phyloP scores from a whole-genome alignment of 495 filamentous ascomycete species.

The Tuber magnatum region DNA sequence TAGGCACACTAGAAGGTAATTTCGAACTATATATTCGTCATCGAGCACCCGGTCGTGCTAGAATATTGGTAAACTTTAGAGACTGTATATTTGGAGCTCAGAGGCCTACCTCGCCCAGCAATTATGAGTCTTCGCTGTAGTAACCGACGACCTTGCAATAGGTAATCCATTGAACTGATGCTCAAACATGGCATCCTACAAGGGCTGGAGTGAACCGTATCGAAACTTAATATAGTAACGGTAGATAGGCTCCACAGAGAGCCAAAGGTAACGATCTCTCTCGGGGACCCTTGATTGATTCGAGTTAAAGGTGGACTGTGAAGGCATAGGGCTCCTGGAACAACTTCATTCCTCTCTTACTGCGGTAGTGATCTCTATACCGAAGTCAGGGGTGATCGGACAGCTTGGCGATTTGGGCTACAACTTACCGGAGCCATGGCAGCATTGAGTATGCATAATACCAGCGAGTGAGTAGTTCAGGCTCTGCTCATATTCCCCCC shows the following conservation, averaged over 20 bases:
- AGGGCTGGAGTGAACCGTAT: slow-evolving; percentile 32
- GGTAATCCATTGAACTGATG: slow-evolving; percentile 35
- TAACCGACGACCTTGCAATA: slow-evolving; percentile 23
- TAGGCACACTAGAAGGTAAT: slow-evolving; percentile 14
- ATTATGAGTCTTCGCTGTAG: slow-evolving; percentile 16
- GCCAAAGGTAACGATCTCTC: slow-evolving; percentile 1
- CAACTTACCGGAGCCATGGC: slow-evolving; percentile 28
- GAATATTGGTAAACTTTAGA: not conserved
- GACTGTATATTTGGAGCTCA: not conserved
- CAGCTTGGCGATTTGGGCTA: not conserved
- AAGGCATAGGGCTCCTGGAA: slow-evolving; percentile 19
- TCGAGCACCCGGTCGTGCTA: slow-evolving; percentile 21
- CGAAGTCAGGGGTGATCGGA: not conserved
- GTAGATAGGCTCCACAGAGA: slow-evolving; percentile 27
- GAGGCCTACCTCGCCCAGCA: slow-evolving; percentile 12
- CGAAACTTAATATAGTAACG: slow-evolving; percentile 33
- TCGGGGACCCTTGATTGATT: slow-evolving; percentile 2
- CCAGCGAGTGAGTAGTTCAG: slow-evolving; percentile 38
- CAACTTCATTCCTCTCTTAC: slow-evolving; percentile 11
- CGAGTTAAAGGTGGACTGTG: slow-evolving; percentile 10
- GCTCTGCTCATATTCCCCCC: slow-evolving; percentile 7
- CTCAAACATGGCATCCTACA: slow-evolving; percentile 41
- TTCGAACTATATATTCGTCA: slow-evolving; percentile 15
- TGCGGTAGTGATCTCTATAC: slow-evolving; percentile 15
- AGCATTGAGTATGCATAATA: slow-evolving; percentile 32